phyloP scores from a whole-genome alignment of 2,329 filamentous ascomycete species.

The Aspergillus unguis region DNA sequence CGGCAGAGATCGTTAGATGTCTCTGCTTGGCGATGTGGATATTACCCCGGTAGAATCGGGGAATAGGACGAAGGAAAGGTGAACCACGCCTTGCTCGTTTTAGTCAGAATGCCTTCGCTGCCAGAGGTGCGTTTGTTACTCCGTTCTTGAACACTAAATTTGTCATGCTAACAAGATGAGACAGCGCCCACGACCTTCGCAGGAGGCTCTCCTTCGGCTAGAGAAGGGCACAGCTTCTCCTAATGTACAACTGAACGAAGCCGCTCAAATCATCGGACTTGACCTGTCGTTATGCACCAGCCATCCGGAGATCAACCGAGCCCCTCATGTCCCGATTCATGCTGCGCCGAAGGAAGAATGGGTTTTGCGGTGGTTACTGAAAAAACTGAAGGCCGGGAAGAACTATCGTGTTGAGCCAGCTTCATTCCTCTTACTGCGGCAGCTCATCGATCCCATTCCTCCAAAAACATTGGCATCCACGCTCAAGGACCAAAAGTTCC shows the following conservation, averaged over 20 bases:
- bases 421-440: slow-evolving; percentile 57
- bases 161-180: slow-evolving; percentile 6
- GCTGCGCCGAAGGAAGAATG: slow-evolving; percentile 58
- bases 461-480: slow-evolving; percentile 67
- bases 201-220: slow-evolving; percentile 44
- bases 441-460: slow-evolving; percentile 67
- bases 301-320: slow-evolving; percentile 28
- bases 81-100: slow-evolving; percentile 14
- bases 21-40: background rate
- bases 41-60: slow-evolving; percentile 1
- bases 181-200: slow-evolving; percentile 39
- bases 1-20: slow-evolving; percentile 3
- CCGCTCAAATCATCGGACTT: slow-evolving; percentile 43
- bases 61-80: slow-evolving; percentile 4
- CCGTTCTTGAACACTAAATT: background rate
- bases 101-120: slow-evolving; percentile 34
- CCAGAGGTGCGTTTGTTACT: slow-evolving; percentile 32
- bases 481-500: slow-evolving; percentile 67
- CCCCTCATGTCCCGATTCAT: slow-evolving; percentile 20
- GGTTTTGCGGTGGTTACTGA: slow-evolving; percentile 64
- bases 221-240: slow-evolving; percentile 43
- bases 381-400: slow-evolving; percentile 51
- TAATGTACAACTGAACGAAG: slow-evolving; percentile 40
- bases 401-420: slow-evolving; percentile 43
- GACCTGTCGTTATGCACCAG: slow-evolving; percentile 34